Evolutionary conservation across 2,329 filamentous ascomycete species (phyloP).

Genomic region (Pestalotiopsis sp.): DNA sequence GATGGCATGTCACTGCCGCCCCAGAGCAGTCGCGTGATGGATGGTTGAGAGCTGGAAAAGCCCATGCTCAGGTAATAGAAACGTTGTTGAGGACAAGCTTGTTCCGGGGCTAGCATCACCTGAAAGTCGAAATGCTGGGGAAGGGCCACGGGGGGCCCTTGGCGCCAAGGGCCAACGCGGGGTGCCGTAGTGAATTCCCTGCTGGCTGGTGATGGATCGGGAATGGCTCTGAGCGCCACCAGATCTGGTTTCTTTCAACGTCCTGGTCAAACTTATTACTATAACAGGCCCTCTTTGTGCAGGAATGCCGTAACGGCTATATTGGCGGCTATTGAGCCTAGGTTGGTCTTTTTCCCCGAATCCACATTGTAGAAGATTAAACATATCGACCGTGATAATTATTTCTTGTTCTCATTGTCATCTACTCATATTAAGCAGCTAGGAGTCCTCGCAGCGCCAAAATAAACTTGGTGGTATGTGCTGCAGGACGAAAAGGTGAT

Average conservation of each 20-base stretch:
- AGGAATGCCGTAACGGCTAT: no score
- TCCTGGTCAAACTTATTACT: background rate
- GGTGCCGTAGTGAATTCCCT: background rate
- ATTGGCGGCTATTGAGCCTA: no score
- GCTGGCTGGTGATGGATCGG: background rate
- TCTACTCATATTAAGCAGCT: background rate
- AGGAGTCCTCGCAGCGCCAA: background rate
- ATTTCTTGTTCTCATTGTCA: background rate
- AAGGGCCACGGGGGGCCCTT: background rate
- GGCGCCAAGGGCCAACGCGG: constrained; percentile 10
- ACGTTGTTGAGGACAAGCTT: background rate
- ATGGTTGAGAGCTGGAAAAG: background rate
- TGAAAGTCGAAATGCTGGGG: constrained; percentile 8
- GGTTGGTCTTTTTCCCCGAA: background rate
- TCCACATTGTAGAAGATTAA: background rate
- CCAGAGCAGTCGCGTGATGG: constrained; percentile 1
- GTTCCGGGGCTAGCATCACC: background rate
- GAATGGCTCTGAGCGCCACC: background rate
- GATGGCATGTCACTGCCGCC: constrained; percentile 10
- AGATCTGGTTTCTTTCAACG: background rate
- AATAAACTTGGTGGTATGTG: background rate
- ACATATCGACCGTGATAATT: background rate
- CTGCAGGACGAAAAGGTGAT: background rate
- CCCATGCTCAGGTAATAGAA: background rate
- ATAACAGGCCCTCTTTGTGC: background rate